A percentile compares a stretch with the other conserved stretches of the same genome.
phyloP scores from a whole-genome alignment of 805 yeast genomes.

The Yarrowia bubula region DNA sequence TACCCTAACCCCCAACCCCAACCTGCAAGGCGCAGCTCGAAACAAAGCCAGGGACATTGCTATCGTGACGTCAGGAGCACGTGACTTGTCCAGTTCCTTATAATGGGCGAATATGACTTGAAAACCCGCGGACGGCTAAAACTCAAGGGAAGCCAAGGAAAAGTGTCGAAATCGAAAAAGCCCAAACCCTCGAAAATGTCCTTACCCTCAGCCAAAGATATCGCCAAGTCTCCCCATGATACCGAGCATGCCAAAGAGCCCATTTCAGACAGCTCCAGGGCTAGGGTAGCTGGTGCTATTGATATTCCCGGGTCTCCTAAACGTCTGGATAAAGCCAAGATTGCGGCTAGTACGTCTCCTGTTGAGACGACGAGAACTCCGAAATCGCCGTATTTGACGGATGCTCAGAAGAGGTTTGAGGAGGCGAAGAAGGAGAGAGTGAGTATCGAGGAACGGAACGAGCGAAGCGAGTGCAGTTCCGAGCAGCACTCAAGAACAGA shows the following conservation, averaged over 20 bases:
- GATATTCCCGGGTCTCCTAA: not conserved
- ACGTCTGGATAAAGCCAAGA: not conserved
- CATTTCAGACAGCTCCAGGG: not conserved
- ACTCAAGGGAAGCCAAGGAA: not conserved
- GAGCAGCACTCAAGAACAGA: too few species aligned
- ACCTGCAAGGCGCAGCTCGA: not conserved
- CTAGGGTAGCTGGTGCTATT: not conserved
- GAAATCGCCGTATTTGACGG: constrained; percentile 28
- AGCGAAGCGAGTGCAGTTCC: not conserved
- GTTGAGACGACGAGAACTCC: not conserved
- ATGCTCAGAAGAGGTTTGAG: constrained; percentile 32
- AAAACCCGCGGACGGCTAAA: not conserved
- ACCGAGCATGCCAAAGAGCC: constrained; percentile 16
- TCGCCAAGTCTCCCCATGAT: constrained; percentile 7
- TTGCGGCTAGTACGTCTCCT: not conserved
- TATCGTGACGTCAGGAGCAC: constrained; percentile 9
- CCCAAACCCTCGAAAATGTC: not conserved
- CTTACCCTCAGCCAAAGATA: constrained; percentile 24
- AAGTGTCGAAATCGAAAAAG: constrained; percentile 3
- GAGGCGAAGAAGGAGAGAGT: constrained; percentile 33
- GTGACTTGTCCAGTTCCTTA: not conserved
- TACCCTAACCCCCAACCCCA: not conserved
- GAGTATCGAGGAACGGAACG: constrained; percentile 20
- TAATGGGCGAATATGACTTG: constrained; percentile 16
- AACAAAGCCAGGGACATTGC: not conserved